Percentiles rank a stretch among this genome's conserved stretches.
Evolutionary conservation across 2,329 filamentous ascomycete genomes (phyloP).

Genomic region (Helotiales sp.): DNA sequence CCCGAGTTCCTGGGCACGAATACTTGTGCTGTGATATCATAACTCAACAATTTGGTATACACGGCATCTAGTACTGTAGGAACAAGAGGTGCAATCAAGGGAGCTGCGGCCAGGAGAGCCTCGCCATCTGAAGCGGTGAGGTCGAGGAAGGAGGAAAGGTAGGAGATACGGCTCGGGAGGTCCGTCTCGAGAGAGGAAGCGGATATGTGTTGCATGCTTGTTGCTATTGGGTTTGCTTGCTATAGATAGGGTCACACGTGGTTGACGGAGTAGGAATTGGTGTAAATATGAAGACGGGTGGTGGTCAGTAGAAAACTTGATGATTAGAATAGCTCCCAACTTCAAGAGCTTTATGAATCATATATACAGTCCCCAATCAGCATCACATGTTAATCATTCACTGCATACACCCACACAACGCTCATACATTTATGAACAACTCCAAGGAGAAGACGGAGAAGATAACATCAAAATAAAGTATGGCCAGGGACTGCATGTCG

Average conservation of each 20-base stretch:
- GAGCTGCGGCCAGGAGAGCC: constrained; percentile 32
- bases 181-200: constrained; percentile 25
- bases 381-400: not conserved
- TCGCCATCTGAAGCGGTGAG: constrained; percentile 32
- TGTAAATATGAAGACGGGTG: not conserved
- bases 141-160: constrained; percentile 29
- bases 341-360: not conserved
- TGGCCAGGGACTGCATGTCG: not conserved
- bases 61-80: constrained; percentile 83
- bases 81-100: constrained; percentile 56
- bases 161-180: constrained; percentile 30
- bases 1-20: constrained; percentile 65
- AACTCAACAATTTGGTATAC: constrained; percentile 77
- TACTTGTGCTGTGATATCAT: constrained; percentile 79
- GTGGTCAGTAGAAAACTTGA: not conserved
- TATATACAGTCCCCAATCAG: not conserved
- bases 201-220: constrained; percentile 33
- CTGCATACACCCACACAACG: no score
- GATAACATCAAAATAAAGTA: not conserved
- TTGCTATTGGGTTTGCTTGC: not conserved
- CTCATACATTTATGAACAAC: no score
- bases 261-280: not conserved
- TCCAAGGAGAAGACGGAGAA: constrained; percentile 3
- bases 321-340: not conserved
- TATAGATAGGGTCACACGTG: not conserved